Base-by-base conservation (phyloP, 257 asterid genomes). In the Plantago ovata region DNA sequence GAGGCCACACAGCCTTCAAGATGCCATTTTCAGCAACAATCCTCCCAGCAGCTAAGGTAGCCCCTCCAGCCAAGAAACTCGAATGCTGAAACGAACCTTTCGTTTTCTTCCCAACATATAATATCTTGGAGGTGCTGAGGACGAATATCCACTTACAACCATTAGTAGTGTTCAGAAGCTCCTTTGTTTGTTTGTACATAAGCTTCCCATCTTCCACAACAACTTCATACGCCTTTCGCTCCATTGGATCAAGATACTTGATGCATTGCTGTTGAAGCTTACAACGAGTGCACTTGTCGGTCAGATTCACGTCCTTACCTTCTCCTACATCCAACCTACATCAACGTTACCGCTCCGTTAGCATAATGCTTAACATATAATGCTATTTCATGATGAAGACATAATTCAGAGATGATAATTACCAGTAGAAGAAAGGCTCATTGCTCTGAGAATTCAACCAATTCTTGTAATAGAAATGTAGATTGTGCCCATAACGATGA, bases 381-480 rank as follows among this genome's bases (percentile, higher is more conserved):
- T 13, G 33, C 3, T n/a, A n/a, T n/a, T n/a, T n/a, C n/a, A 11
- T 2, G 13, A 13, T 7, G 11, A 21, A 23, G 43, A 32, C 13
- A 36, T 38, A 63, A 21, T 41, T 49, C 41, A 22, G 15, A 52
- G 56, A 69, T 38, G 18, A 52, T 8, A 28, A 33, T 69, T 68
- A 79, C 87, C 98, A 90, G 87, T 87, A 90, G 79, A 90, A 87
- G 81, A 90, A 90, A 57, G 98, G 98, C 41, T 90, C 85, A 57
- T 77, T 87, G 84, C 96, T 91, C 67, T 84, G 89, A 62, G 92
- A 87, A 63, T 78, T 75, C 69, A 87, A 42, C 98, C 98, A 91
- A 0, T 81, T 82, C 70, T 60, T 69, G 46, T 91, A 91, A 58
- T 91, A 91, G 77, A 91, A 83, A 75, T 81, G 98, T 19, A 91